Percentiles rank a stretch among this genome's conserved stretches.
These are phyloP conservation scores for Claviceps sp. DNA, from an alignment of 2,329 filamentous ascomycete genomes.

Conservation along the genomic window DNA sequence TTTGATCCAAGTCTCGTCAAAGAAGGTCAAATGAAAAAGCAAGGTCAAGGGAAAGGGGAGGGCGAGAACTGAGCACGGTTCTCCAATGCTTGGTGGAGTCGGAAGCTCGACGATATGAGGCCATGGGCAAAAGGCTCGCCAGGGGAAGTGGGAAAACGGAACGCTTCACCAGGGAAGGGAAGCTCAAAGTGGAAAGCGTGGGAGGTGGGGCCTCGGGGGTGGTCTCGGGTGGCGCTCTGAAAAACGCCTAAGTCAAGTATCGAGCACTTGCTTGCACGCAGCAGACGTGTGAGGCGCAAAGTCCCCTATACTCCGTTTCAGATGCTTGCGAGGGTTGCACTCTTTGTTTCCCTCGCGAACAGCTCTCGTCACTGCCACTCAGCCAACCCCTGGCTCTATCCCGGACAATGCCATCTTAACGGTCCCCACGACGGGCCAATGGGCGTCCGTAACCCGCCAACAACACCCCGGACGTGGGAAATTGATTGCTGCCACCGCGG, in stretches of 20 bases:
- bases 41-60: no score
- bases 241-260: background rate
- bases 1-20: no score
- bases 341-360: background rate
- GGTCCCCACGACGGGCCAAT: background rate
- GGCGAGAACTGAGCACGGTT: no score
- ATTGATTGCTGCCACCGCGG: background rate
- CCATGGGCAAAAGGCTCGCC: background rate
- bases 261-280: background rate
- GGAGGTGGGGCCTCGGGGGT: background rate
- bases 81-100: background rate
- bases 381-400: background rate
- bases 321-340: background rate
- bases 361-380: background rate
- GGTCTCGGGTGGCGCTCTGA: no score
- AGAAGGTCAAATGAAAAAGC: no score
- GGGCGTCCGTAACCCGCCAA: background rate
- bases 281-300: background rate
- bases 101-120: background rate
- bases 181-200: background rate
- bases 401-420: background rate
- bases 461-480: background rate
- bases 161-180: background rate
- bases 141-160: constrained; percentile 2
- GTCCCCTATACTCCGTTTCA: constrained; percentile 4